phyloP scores from a whole-genome alignment of 139 green algal species.

The Chlorella sp. region DNA sequence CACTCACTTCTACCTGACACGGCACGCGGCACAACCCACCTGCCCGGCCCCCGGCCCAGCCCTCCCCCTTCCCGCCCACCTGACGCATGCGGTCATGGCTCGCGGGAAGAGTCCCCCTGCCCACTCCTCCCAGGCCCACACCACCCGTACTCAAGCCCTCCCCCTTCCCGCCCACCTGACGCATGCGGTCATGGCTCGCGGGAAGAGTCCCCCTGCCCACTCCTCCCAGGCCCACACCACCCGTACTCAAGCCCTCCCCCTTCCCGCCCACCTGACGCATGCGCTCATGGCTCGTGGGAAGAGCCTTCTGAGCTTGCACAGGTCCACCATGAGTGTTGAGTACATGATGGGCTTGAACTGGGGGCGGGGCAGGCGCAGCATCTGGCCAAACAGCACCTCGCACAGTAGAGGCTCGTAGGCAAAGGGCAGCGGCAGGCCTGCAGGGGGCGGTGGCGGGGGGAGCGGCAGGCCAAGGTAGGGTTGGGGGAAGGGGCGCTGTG shows the following conservation, averaged over 20 bases:
- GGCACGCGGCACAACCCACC: too few species aligned
- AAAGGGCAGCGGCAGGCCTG: conserved; percentile 70
- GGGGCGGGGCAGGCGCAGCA: conserved; percentile 80
- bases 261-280: conserved; percentile 62
- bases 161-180: too few species aligned
- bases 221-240: too few species aligned
- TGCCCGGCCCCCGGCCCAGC: too few species aligned
- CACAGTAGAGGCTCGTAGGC: conserved; percentile 71
- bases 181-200: too few species aligned
- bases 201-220: too few species aligned
- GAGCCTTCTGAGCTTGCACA: conserved; percentile 72
- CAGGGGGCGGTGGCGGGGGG: neutral
- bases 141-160: too few species aligned
- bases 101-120: too few species aligned
- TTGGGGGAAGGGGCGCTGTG: neutral
- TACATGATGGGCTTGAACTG: conserved; percentile 84
- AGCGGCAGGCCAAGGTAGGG: neutral
- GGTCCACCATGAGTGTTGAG: conserved; percentile 82
- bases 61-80: too few species aligned
- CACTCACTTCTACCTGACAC: too few species aligned
- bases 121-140: too few species aligned
- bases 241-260: neutral
- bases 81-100: too few species aligned
- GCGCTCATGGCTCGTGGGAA: conserved; percentile 70
- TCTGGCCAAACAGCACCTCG: conserved; percentile 88